These are phyloP conservation scores for Erodium texanum DNA, from an alignment of 441 rosid species.

Conservation along the genomic window DNA sequence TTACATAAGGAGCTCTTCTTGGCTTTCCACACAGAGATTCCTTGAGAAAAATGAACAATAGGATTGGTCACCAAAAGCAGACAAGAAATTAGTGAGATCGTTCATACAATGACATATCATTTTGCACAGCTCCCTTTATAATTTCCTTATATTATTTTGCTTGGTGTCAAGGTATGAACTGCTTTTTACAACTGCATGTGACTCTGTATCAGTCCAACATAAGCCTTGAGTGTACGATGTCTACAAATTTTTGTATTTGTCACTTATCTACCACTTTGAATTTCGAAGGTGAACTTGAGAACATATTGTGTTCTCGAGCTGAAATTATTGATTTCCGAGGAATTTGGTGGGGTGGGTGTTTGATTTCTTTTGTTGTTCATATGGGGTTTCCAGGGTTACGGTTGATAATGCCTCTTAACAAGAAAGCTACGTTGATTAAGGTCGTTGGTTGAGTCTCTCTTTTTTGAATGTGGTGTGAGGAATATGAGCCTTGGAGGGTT, in stretches of 20 bases:
- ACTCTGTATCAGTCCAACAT: background rate
- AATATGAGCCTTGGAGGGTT: no score
- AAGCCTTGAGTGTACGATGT: background rate
- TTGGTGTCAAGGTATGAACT: conserved; percentile 80
- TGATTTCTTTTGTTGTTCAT: no score
- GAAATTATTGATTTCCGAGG: no score
- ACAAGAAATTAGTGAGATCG: background rate
- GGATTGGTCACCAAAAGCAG: conserved; percentile 1
- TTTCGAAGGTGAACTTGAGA: no score
- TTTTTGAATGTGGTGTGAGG: no score
- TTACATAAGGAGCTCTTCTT: conserved; percentile 42
- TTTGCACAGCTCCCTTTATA: background rate
- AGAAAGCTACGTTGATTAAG: no score
- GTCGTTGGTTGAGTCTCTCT: no score
- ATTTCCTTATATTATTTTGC: no score
- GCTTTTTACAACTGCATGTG: background rate
- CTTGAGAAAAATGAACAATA: conserved; percentile 24
- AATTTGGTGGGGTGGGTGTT: no score
- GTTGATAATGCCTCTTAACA: no score
- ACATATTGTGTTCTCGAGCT: no score
- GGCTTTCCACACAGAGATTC: conserved; percentile 59
- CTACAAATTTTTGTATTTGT: background rate
- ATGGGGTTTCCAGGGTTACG: no score
- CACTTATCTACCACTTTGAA: background rate
- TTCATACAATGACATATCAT: background rate